Conservation (phyloP, 129 eudicot genomes). For the Flaveria linearis region DNA sequence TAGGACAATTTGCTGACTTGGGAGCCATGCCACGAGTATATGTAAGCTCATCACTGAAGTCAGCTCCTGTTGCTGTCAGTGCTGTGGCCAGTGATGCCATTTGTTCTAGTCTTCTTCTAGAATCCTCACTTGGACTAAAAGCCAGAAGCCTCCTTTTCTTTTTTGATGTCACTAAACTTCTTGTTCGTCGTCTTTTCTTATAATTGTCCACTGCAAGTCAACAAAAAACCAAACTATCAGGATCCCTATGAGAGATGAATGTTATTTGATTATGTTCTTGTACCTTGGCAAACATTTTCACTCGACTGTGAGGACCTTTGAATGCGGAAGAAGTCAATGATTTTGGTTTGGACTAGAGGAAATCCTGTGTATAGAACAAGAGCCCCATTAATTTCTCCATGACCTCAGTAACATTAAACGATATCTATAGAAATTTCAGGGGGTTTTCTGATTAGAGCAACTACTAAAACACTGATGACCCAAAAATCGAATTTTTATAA, state of each 20-base stretch:
- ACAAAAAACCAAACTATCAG: neutral
- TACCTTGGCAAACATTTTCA: constrained; percentile 50
- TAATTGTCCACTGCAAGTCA: constrained; percentile 29
- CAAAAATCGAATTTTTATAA: no score
- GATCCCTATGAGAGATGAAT: neutral
- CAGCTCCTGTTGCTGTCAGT: constrained; percentile 70
- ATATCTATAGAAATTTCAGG: no score
- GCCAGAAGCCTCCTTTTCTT: constrained; percentile 76
- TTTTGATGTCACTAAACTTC: constrained; percentile 51
- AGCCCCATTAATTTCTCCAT: neutral
- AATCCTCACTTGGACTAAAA: constrained; percentile 70
- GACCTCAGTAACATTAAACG: no score
- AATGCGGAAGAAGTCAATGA: constrained; percentile 87
- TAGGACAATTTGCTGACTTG: constrained; percentile 66
- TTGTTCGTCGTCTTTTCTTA: constrained; percentile 62
- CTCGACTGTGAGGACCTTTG: constrained; percentile 55
- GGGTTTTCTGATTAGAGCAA: no score
- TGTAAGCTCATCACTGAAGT: constrained; percentile 77
- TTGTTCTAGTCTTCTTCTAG: constrained; percentile 63
- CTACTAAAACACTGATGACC: no score
- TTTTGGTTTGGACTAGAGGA: constrained; percentile 86
- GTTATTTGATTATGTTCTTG: neutral
- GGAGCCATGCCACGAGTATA: constrained; percentile 90
- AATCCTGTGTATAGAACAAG: constrained; percentile 48
- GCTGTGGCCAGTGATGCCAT: constrained; percentile 96